These are phyloP conservation scores for Exophiala calicioides DNA, from an alignment of 2,329 filamentous ascomycete species.

Conservation along the genomic window DNA sequence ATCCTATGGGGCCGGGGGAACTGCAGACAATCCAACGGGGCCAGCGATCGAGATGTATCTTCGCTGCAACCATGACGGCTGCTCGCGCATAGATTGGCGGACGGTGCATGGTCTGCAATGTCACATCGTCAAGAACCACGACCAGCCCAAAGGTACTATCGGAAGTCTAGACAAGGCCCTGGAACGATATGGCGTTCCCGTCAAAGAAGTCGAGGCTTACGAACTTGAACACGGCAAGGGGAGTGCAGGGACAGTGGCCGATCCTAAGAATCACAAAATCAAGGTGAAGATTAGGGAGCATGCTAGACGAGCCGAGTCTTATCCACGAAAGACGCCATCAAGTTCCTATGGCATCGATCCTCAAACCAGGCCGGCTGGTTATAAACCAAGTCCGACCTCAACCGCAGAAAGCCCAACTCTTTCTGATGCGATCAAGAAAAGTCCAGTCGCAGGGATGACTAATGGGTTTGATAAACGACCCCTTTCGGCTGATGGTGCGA, in stretches of 20 bases:
- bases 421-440: slow-evolving; percentile 15
- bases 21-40: slow-evolving; percentile 28
- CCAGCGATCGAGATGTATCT: slow-evolving; percentile 31
- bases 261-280: slow-evolving; percentile 32
- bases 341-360: slow-evolving; percentile 23
- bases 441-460: slow-evolving; percentile 11
- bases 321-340: slow-evolving; percentile 15
- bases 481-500: slow-evolving; percentile 3
- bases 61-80: slow-evolving; percentile 31
- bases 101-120: slow-evolving; percentile 33
- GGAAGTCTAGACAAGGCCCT: slow-evolving; percentile 32
- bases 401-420: slow-evolving; percentile 17
- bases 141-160: slow-evolving; percentile 32
- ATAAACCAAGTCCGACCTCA: slow-evolving; percentile 21
- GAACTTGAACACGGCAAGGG: slow-evolving; percentile 29
- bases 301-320: slow-evolving; percentile 8
- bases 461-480: slow-evolving; percentile 11
- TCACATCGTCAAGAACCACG: slow-evolving; percentile 33
- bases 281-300: slow-evolving; percentile 27
- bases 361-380: slow-evolving; percentile 24
- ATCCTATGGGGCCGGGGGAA: slow-evolving; percentile 29
- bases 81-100: slow-evolving; percentile 32
- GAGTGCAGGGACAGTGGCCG: slow-evolving; percentile 30
- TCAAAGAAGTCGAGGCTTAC: slow-evolving; percentile 30
- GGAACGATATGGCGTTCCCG: slow-evolving; percentile 30